Conservation (phyloP, 768 basidiomycete genomes). For the Tubosaeta sp. region DNA sequence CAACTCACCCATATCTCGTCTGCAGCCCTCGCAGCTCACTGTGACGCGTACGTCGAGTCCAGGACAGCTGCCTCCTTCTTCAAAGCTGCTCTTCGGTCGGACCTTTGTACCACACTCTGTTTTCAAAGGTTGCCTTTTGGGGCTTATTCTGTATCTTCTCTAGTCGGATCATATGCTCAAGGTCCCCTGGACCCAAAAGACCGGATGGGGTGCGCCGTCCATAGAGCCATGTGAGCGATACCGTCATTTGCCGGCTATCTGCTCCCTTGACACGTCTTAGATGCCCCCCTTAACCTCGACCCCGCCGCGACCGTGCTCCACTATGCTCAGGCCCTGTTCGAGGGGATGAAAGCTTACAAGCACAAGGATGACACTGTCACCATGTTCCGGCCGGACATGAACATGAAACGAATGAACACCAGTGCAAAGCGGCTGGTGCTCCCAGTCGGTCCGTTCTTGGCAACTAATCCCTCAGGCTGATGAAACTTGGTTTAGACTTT, state of each 20-base stretch:
- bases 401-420: constrained; percentile 93
- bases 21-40: constrained; percentile 51
- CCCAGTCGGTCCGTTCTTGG: constrained; percentile 45
- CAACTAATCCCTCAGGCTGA: constrained; percentile 1
- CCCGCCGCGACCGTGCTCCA: constrained; percentile 71
- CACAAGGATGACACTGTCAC: constrained; percentile 67
- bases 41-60: constrained; percentile 48
- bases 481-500: constrained; percentile 51
- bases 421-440: constrained; percentile 76
- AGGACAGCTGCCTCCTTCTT: constrained; percentile 57
- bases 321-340: constrained; percentile 89
- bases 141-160: constrained; percentile 4
- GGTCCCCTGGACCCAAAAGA: constrained; percentile 62
- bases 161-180: constrained; percentile 88
- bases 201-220: constrained; percentile 80
- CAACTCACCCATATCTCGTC: background rate
- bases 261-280: constrained; percentile 14
- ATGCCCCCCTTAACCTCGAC: constrained; percentile 19
- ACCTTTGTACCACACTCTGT: constrained; percentile 58
- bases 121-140: constrained; percentile 3
- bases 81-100: constrained; percentile 76
- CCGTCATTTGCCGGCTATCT: background rate
- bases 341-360: constrained; percentile 93
- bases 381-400: constrained; percentile 94
- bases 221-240: constrained; percentile 73